A percentile compares a stretch with the other conserved stretches of the same genome.
These are phyloP conservation scores for Pseudopyrenochaeta lycopersici DNA, from an alignment of 2,329 filamentous ascomycete genomes.

Conservation along the genomic window DNA sequence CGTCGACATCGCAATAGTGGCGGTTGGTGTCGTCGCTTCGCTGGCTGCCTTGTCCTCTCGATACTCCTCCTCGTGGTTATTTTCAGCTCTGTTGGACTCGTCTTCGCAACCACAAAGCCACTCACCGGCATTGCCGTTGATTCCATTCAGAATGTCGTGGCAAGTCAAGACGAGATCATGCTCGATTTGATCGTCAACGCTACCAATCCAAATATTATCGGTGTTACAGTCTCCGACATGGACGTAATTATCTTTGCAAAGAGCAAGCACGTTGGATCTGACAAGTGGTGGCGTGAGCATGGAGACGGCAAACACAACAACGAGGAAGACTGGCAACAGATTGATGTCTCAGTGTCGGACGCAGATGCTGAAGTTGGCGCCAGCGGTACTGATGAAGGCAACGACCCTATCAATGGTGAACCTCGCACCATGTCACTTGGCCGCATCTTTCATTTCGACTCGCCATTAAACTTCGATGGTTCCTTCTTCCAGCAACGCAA, in stretches of 20 bases:
- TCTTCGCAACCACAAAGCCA: slow-evolving; percentile 90
- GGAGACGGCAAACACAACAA: slow-evolving; percentile 29
- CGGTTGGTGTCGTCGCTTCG: slow-evolving; percentile 75
- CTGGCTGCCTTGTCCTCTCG: slow-evolving; percentile 86
- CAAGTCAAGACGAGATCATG: slow-evolving; percentile 94
- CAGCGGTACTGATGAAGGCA: slow-evolving; percentile 59
- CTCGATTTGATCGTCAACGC: slow-evolving; percentile 88
- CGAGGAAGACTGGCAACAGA: slow-evolving; percentile 38
- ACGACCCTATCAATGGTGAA: slow-evolving; percentile 70
- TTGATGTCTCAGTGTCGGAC: slow-evolving; percentile 2
- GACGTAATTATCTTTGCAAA: slow-evolving; percentile 95
- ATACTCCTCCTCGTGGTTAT: slow-evolving; percentile 83
- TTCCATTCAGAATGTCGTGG: slow-evolving; percentile 87
- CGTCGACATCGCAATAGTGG: slow-evolving; percentile 64
- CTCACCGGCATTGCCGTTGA: slow-evolving; percentile 80
- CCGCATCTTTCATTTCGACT: slow-evolving; percentile 85
- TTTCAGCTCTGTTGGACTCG: slow-evolving; percentile 85
- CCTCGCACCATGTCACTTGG: slow-evolving; percentile 91
- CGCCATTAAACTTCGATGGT: slow-evolving; percentile 86
- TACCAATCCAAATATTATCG: slow-evolving; percentile 91
- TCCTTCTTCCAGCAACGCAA: slow-evolving; percentile 81
- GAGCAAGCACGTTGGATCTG: slow-evolving; percentile 82
- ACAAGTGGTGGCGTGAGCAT: slow-evolving; percentile 54
- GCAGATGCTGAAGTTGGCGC: slow-evolving; percentile 10
- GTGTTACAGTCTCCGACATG: slow-evolving; percentile 84